phyloP scores from a whole-genome alignment of 2,329 filamentous ascomycete genomes.

The Botrytis galanthina region DNA sequence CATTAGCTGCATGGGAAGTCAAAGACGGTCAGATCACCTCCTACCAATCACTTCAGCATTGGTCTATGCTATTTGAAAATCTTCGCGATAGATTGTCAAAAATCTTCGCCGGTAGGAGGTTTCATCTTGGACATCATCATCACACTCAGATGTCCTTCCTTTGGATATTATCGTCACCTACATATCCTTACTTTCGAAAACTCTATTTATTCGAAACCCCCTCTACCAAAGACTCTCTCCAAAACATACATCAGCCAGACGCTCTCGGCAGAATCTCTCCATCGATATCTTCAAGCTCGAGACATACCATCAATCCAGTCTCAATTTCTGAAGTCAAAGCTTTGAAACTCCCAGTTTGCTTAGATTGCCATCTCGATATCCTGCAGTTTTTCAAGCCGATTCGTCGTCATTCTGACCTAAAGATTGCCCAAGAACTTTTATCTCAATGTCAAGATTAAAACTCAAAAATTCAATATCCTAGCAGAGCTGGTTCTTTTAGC shows the following conservation, averaged over 20 bases:
- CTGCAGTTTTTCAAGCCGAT: not conserved
- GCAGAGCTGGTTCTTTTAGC: too few species aligned
- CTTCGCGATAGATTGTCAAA: not conserved
- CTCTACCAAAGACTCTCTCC: not conserved
- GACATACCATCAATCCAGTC: not conserved
- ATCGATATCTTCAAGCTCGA: not conserved
- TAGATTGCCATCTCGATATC: not conserved
- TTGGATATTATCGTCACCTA: not conserved
- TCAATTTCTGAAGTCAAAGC: not conserved
- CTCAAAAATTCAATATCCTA: too few species aligned
- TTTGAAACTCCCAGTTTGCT: not conserved
- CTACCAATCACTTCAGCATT: not conserved
- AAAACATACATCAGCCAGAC: not conserved
- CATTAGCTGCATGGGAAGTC: not conserved
- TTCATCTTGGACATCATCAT: not conserved
- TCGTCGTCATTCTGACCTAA: not conserved
- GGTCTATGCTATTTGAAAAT: not conserved
- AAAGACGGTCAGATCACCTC: not conserved
- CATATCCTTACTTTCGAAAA: not conserved
- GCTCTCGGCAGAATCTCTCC: not conserved
- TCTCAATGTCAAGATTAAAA: not conserved
- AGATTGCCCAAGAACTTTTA: not conserved
- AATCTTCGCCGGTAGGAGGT: not conserved
- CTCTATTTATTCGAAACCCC: not conserved
- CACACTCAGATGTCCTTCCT: not conserved